Conservation (phyloP, 2,329 filamentous ascomycete species). For the Hysterium pulicare region DNA sequence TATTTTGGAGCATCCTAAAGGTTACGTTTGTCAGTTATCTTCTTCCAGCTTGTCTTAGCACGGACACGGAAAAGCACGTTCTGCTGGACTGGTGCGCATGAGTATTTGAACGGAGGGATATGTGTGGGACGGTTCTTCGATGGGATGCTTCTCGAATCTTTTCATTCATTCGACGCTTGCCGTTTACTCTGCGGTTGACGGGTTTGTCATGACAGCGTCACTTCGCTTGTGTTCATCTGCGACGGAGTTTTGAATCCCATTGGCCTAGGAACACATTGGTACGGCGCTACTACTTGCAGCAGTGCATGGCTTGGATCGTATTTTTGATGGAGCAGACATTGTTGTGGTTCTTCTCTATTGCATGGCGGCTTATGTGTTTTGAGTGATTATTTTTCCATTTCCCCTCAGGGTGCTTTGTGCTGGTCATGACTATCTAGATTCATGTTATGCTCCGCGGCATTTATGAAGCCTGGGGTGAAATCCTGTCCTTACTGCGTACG, state of each 20-base stretch:
- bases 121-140: conserved; percentile 8
- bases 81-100: conserved; percentile 10
- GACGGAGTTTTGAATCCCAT: conserved; percentile 17
- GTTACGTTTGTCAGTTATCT: conserved; percentile 15
- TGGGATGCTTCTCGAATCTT: conserved; percentile 1
- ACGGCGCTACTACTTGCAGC: conserved; percentile 25
- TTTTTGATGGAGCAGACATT: conserved; percentile 18
- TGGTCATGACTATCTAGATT: conserved; percentile 20
- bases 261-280: conserved; percentile 24
- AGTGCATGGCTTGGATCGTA: conserved; percentile 24
- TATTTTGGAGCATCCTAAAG: conserved; percentile 7
- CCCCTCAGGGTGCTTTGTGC: conserved; percentile 10
- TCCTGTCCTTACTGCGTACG: conserved; percentile 31
- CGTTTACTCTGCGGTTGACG: not conserved
- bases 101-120: conserved; percentile 8
- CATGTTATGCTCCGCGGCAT: conserved; percentile 21
- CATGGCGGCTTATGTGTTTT: conserved; percentile 22
- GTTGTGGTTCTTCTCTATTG: conserved; percentile 15
- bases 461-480: conserved; percentile 19
- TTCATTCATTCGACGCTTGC: conserved; percentile 11
- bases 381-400: conserved; percentile 13
- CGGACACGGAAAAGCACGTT: conserved; percentile 17
- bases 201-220: conserved; percentile 6
- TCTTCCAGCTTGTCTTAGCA: conserved; percentile 11
- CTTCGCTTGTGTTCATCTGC: conserved; percentile 17